A percentile compares a stretch with the other conserved stretches of the same genome.
phyloP scores from a whole-genome alignment of 495 filamentous ascomycete species.

The Diplogelasinospora grovesii region DNA sequence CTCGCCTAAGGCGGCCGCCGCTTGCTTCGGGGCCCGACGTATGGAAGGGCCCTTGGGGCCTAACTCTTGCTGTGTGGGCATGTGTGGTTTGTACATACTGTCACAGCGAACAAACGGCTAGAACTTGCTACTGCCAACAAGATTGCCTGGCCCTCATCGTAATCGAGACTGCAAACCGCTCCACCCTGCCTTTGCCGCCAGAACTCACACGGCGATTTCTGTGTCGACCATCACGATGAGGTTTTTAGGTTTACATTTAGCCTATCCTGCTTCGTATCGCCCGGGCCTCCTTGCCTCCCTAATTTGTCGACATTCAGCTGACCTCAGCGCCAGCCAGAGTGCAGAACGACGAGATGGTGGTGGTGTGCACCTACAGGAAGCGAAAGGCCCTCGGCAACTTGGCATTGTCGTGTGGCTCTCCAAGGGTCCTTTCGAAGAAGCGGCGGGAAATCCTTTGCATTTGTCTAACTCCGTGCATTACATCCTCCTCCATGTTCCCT shows the following conservation, averaged over 20 bases:
- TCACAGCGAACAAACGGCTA: no score
- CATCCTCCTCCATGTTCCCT: no score
- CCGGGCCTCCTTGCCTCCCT: neutral
- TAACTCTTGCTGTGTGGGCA: no score
- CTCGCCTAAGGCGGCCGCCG: no score
- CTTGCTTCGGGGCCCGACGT: no score
- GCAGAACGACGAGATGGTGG: neutral
- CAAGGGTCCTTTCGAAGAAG: slow-evolving; percentile 6
- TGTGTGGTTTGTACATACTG: no score
- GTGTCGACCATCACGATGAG: neutral
- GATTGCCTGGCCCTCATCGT: no score
- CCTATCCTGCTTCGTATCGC: neutral
- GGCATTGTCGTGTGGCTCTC: neutral
- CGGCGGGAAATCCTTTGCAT: slow-evolving; percentile 18
- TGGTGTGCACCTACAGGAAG: slow-evolving; percentile 4
- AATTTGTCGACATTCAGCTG: slow-evolving; percentile 3
- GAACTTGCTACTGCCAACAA: no score
- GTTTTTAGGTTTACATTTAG: neutral
- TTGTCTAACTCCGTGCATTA: slow-evolving; percentile 12
- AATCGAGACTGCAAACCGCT: neutral
- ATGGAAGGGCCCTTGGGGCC: no score
- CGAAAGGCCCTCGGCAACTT: slow-evolving; percentile 7
- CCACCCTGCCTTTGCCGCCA: neutral
- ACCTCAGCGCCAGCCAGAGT: neutral
- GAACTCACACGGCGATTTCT: neutral